Conservation (phyloP, 148 eudicot species). For the Pharnaceum exiguum region DNA sequence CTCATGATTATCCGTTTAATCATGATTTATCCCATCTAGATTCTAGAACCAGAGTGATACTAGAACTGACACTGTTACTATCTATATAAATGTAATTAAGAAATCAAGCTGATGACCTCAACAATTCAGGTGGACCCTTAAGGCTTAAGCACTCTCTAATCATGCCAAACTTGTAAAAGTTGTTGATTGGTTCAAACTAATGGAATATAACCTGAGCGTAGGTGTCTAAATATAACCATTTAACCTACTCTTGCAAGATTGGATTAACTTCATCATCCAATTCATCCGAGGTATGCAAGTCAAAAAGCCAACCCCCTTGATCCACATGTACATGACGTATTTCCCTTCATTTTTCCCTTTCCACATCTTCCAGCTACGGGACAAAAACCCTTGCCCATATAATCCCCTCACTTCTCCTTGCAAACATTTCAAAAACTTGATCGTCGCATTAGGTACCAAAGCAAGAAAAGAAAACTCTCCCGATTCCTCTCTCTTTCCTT, state of each 20-base stretch:
- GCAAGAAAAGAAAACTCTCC: not conserved
- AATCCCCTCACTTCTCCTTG: conserved; percentile 36
- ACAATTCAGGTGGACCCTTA: not conserved
- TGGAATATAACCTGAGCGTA: not conserved
- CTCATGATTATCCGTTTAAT: too few species aligned
- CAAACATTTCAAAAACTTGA: conserved; percentile 63
- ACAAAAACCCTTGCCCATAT: conserved; percentile 43
- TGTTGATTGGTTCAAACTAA: not conserved
- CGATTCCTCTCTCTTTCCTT: not conserved
- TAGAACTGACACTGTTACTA: too few species aligned
- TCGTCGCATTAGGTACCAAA: not conserved
- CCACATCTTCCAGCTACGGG: conserved; percentile 25
- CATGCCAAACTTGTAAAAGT: not conserved
- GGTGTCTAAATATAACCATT: not conserved
- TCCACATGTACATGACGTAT: conserved; percentile 9
- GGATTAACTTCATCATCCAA: conserved; percentile 15
- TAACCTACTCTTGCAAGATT: conserved; percentile 19
- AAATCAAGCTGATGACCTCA: not conserved
- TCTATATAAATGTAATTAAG: too few species aligned
- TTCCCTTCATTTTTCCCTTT: not conserved
- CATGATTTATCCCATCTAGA: too few species aligned
- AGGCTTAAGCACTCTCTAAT: too few species aligned
- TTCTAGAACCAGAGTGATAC: too few species aligned
- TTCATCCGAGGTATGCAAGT: conserved; percentile 10
- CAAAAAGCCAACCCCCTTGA: conserved; percentile 7